Evolutionary conservation across 192 early-diverging fungal genomes (phyloP), one percentile per base, ranked within the genome.

Genomic region (Linnemannia zychae): DNA sequence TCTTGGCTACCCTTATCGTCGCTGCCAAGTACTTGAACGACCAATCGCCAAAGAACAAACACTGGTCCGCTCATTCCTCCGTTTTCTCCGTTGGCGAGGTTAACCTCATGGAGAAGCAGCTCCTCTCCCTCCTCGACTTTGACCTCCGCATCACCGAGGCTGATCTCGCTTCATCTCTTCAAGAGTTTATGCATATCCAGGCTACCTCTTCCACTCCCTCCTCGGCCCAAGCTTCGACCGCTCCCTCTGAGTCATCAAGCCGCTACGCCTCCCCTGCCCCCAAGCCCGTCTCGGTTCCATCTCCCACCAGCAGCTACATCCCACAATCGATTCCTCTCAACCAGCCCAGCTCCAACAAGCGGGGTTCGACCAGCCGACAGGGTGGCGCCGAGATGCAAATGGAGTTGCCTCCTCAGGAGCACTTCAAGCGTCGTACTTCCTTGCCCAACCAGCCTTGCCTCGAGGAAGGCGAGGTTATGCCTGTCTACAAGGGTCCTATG

Each of bases 91-190:
- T 96, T 4, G 86, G 91, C n/a, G 94, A 96, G 81, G 91, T 96
- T 52, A 96, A 96, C 60, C 78, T 95, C 40, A 96, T 95, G 94
- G 95, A 96, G 77, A 94, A 94, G 74, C 94, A 96, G 82, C 84
- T 96, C n/a, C 88, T 96, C 28, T 91, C 91, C 20, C 77, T 96
- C 72, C 87, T 96, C 63, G 88, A 89, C 63, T 89, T 79, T 69
- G 88, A 89, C 66, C 82, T 89, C 70, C 75, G 86, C 72, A 78
- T 89, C 57, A 85, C 78, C 34, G 87, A 89, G 57, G 70, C 86
- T 24, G 88, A 89, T n/a, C 36, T 89, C 34, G 76, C 79, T 63
- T 71, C 76, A 17, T 79, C 80, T 37, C 74, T 89, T 3, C 67
- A 75, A 2, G 76, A 72, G 34, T 85, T 85, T 24, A 34, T 85